Base-by-base conservation (phyloP, 495 filamentous ascomycete species). In the Tirmania nivea region DNA sequence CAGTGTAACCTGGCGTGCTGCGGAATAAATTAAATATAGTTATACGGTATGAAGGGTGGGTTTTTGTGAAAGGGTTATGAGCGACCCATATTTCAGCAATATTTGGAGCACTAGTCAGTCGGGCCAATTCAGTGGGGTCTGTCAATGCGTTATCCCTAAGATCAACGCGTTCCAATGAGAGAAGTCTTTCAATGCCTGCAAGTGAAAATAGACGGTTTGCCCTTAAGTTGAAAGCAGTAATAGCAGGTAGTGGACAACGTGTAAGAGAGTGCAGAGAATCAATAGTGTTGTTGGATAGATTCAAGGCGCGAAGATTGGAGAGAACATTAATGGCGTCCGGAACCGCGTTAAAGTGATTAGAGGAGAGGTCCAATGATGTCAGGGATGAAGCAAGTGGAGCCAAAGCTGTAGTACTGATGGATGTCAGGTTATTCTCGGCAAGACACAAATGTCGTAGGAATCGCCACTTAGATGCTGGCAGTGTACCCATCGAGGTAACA, bases 1-100 rank as follows among this genome's bases (percentile, higher is more conserved):
- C 84, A 0, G 79, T 76, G 61, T 88, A 90, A 10, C 90, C 90
- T 3, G 90, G 86, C 0, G 86, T 86, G n/a, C 75, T 77, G 55
- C 90, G 82, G 71, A 97, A 97, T 0, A 94, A 75, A 61, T 96
- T 96, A 75, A 97, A 94, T 59, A 97, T 93, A 21, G 77, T 80
- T 56, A 92, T 71, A 34, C 90, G 78, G 63, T 94, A 92, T 56
- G 76, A 78, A 7, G 54, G 54, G 61, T 94, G 87, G 10, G 86
- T 89, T 54, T 82, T 85, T 34, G 80, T 81, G 57, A 95, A 95
- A 8, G 89, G 86, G 66, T 96, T 96, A 14, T 80, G 81, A 49
- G 79, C 73, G 12, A 96, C 83, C 71, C 84, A 97, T 51, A 96
- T 79, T 69, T 95, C 90, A 45, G 78, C 79, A 60, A 97, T 80